Conservation (phyloP, 129 eudicot genomes). For the Helichrysum umbraculigerum region DNA sequence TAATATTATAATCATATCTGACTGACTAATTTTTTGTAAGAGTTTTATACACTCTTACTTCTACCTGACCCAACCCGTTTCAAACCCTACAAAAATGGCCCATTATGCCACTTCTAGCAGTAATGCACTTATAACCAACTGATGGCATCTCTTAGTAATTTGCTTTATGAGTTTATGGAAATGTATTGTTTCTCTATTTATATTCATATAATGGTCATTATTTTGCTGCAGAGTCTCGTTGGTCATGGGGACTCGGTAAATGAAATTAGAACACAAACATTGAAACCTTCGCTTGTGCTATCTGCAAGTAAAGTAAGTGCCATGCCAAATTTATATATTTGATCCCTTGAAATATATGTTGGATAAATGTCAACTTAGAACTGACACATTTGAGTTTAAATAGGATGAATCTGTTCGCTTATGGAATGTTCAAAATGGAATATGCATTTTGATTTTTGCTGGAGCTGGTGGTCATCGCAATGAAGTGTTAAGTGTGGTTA, state of each 20-base stretch:
- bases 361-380: not conserved
- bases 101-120: not conserved
- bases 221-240: slow-evolving; percentile 71
- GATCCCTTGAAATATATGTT: not conserved
- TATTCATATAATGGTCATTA: slow-evolving; percentile 3
- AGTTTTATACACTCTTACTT: not conserved
- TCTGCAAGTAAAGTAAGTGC: slow-evolving; percentile 93
- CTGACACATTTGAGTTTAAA: slow-evolving; percentile 16
- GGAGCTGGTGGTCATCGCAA: slow-evolving; percentile 99
- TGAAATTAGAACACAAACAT: slow-evolving; percentile 84
- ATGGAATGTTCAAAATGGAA: slow-evolving; percentile 96
- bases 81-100: not conserved
- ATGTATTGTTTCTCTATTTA: not conserved
- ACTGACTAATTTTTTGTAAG: not conserved
- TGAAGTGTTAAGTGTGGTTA: slow-evolving; percentile 98
- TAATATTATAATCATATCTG: not conserved
- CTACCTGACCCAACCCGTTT: not conserved
- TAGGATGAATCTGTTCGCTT: slow-evolving; percentile 99
- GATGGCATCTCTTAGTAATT: not conserved
- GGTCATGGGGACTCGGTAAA: slow-evolving; percentile 99
- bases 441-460: slow-evolving; percentile 95
- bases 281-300: slow-evolving; percentile 88
- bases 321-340: not conserved
- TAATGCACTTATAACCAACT: not conserved
- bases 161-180: not conserved